Evolutionary conservation across 352 stramenopile species (phyloP).

Genomic region (Phytopythium litorale): DNA sequence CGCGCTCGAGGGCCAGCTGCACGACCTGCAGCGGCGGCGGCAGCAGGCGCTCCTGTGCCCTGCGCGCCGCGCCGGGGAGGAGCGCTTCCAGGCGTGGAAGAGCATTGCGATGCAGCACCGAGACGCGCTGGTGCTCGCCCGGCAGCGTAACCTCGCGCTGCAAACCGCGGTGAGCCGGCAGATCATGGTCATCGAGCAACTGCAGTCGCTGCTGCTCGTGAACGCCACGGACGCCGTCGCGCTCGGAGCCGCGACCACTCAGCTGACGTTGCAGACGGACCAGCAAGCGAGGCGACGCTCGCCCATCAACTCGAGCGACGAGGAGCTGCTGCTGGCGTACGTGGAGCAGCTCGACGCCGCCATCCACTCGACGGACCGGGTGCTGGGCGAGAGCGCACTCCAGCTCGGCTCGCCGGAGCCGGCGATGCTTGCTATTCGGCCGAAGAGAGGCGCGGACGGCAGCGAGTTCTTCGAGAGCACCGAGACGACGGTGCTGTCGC

Average conservation of each 20-base stretch:
- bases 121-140: background rate
- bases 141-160: conserved; percentile 1
- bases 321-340: conserved; percentile 3
- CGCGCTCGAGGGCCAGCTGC: conserved; percentile 5
- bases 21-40: background rate
- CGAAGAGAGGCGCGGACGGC: background rate
- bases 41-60: background rate
- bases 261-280: background rate
- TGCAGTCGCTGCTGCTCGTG: background rate
- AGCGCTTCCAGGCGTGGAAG: background rate
- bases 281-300: background rate
- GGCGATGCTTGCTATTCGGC: background rate
- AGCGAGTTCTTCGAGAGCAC: conserved; percentile 4
- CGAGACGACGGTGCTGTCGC: background rate
- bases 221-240: background rate
- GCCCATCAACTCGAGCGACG: conserved; percentile 1
- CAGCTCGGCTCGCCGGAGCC: conserved; percentile 1
- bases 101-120: background rate
- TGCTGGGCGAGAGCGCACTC: conserved; percentile 1
- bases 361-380: conserved; percentile 1
- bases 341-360: background rate
- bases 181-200: background rate
- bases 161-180: background rate
- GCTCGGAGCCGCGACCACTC: background rate
- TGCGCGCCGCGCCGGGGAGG: background rate